A percentile compares a stretch with the other conserved stretches of the same genome.
Evolutionary conservation across 108 stramenopile genomes (phyloP).

Genomic region (Skeletonema menzelii): DNA sequence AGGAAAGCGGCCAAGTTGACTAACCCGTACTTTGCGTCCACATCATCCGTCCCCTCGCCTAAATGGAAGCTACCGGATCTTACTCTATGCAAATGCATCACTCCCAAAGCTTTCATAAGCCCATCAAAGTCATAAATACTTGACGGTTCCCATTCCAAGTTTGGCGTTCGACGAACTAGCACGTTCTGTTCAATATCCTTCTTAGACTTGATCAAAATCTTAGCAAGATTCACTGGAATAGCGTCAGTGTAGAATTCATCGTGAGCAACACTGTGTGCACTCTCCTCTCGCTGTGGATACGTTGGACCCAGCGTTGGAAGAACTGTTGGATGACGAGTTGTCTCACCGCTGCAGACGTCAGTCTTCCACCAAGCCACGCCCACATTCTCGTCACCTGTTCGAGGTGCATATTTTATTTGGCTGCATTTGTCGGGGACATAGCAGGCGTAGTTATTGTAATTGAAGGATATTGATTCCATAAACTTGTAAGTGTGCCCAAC

Average conservation of each 20-base stretch:
- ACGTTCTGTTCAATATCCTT: constrained; percentile 7
- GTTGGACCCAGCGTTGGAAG: neutral
- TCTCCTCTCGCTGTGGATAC: neutral
- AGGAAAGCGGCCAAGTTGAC: constrained; percentile 35
- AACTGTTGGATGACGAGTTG: constrained; percentile 7
- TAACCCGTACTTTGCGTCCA: neutral
- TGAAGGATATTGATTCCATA: constrained; percentile 13
- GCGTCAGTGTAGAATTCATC: neutral
- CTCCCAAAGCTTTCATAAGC: neutral
- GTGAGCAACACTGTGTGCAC: neutral
- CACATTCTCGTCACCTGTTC: constrained; percentile 1
- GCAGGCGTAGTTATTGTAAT: constrained; percentile 3
- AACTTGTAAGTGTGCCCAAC: constrained; percentile 2
- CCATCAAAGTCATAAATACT: constrained; percentile 7
- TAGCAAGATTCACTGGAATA: neutral
- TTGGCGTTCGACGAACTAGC: neutral
- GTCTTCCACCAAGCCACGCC: constrained; percentile 15
- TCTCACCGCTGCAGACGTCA: constrained; percentile 9
- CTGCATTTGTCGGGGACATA: neutral
- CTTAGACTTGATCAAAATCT: constrained; percentile 5
- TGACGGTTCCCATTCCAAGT: constrained; percentile 9
- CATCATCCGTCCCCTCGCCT: neutral
- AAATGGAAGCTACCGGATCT: neutral
- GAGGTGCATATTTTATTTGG: constrained; percentile 3
- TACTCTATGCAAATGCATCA: neutral